These are phyloP conservation scores for Lachnellula occidentalis DNA, from an alignment of 2,329 filamentous ascomycete species.

Conservation along the genomic window DNA sequence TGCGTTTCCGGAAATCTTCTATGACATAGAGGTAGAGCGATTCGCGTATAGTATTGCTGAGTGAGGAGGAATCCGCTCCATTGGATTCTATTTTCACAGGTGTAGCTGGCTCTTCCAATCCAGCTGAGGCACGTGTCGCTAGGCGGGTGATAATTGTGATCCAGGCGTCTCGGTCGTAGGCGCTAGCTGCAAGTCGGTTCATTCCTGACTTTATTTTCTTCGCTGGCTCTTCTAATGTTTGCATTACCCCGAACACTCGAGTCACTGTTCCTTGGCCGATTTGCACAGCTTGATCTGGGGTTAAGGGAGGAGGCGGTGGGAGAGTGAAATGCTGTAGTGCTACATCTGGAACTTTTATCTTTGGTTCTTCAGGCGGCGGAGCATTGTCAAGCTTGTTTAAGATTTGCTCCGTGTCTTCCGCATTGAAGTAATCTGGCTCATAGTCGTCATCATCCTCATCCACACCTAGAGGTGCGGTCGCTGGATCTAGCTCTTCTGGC, in stretches of 20 bases:
- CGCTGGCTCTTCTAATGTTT: conserved; percentile 62
- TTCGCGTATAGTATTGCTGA: conserved; percentile 70
- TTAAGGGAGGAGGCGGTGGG: conserved; percentile 69
- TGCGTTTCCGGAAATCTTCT: conserved; percentile 84
- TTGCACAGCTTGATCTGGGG: conserved; percentile 63
- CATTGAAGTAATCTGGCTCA: conserved; percentile 72
- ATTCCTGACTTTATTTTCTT: conserved; percentile 68
- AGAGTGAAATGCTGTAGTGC: conserved; percentile 71
- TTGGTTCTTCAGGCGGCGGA: conserved; percentile 51
- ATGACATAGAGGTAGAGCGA: conserved; percentile 79
- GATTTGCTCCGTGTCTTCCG: conserved; percentile 73
- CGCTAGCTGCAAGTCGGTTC: conserved; percentile 75
- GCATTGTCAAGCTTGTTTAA: conserved; percentile 70
- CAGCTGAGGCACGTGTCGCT: conserved; percentile 71
- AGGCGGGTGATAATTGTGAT: conserved; percentile 80
- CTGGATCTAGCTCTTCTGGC: conserved; percentile 42
- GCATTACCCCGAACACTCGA: conserved; percentile 74
- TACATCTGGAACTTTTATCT: conserved; percentile 41
- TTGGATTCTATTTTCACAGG: conserved; percentile 52
- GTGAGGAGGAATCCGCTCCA: conserved; percentile 36
- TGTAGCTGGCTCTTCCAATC: conserved; percentile 52
- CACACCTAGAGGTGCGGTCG: conserved; percentile 57
- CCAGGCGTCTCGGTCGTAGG: conserved; percentile 85
- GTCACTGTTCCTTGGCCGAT: conserved; percentile 69
- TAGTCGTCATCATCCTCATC: conserved; percentile 88